Evolutionary conservation across 225 moss, liverwort and hornwort species (phyloP).

Genomic region (Sphagnum tenellum): DNA sequence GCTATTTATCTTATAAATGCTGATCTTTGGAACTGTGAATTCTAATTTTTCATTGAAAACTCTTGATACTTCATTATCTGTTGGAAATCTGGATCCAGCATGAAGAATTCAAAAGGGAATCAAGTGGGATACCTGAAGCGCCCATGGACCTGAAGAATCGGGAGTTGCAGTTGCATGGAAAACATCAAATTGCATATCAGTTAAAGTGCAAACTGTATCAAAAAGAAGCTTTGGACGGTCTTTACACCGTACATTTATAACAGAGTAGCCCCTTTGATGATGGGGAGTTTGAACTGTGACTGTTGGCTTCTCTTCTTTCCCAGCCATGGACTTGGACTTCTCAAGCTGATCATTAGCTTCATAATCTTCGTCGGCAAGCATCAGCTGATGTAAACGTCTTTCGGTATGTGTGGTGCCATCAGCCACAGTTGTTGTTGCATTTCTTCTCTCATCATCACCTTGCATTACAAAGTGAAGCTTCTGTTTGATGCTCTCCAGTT

Average conservation of each 20-base stretch:
- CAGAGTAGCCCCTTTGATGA: conserved; percentile 5
- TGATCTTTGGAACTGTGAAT: no score
- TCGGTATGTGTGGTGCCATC: conserved; percentile 43
- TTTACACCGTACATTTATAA: conserved; percentile 32
- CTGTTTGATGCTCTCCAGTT: conserved; percentile 41
- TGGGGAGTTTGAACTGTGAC: conserved; percentile 21
- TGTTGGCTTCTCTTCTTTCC: conserved; percentile 11
- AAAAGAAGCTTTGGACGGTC: conserved; percentile 59
- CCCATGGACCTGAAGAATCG: no score
- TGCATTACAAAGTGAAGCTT: conserved; percentile 44
- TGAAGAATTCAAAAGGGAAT: no score
- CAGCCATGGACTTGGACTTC: neutral
- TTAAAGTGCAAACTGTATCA: conserved; percentile 60
- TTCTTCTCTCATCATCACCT: conserved; percentile 24
- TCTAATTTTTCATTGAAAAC: no score
- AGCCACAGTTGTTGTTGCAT: conserved; percentile 32
- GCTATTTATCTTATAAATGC: no score
- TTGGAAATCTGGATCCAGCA: no score
- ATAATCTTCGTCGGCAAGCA: conserved; percentile 47
- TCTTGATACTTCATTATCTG: no score
- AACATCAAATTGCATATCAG: conserved; percentile 56
- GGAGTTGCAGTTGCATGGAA: conserved; percentile 30
- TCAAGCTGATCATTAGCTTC: conserved; percentile 15
- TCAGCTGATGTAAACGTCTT: conserved; percentile 50
- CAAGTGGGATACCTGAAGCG: no score